These are phyloP conservation scores for Rhipidocladum racemiflorum DNA, from an alignment of 176 grass and related monocot genomes.

Conservation along the genomic window DNA sequence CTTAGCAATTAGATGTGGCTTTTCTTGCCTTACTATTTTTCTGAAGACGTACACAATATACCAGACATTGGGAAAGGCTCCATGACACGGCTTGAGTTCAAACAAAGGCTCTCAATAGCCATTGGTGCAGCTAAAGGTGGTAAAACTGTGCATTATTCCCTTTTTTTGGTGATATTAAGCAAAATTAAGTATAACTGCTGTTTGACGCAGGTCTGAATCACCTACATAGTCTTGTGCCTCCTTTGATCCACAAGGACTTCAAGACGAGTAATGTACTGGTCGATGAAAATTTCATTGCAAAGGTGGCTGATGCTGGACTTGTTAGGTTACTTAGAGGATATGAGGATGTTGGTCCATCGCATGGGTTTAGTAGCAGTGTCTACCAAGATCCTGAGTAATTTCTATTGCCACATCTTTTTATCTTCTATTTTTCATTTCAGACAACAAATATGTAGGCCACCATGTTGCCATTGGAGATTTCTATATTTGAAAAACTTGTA, in stretches of 20 bases:
- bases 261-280: slow-evolving; percentile 95
- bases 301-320: slow-evolving; percentile 84
- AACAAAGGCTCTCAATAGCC: slow-evolving; percentile 88
- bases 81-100: slow-evolving; percentile 76
- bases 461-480: background rate
- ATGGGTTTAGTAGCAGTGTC: slow-evolving; percentile 46
- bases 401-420: background rate
- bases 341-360: slow-evolving; percentile 51
- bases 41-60: slow-evolving; percentile 19
- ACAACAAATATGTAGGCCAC: background rate
- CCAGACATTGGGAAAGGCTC: slow-evolving; percentile 58
- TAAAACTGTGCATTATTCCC: background rate
- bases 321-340: slow-evolving; percentile 58
- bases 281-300: slow-evolving; percentile 99
- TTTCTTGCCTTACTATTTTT: slow-evolving; percentile 9
- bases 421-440: slow-evolving; percentile 20
- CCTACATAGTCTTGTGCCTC: slow-evolving; percentile 71
- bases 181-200: slow-evolving; percentile 15
- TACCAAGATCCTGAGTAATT: slow-evolving; percentile 88
- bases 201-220: slow-evolving; percentile 62
- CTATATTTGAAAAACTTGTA: slow-evolving; percentile 6
- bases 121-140: slow-evolving; percentile 95
- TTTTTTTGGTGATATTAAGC: background rate
- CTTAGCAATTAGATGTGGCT: background rate
- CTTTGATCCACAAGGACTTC: slow-evolving; percentile 81